phyloP scores from a whole-genome alignment of 768 basidiomycete species.

The Mycena galopus region DNA sequence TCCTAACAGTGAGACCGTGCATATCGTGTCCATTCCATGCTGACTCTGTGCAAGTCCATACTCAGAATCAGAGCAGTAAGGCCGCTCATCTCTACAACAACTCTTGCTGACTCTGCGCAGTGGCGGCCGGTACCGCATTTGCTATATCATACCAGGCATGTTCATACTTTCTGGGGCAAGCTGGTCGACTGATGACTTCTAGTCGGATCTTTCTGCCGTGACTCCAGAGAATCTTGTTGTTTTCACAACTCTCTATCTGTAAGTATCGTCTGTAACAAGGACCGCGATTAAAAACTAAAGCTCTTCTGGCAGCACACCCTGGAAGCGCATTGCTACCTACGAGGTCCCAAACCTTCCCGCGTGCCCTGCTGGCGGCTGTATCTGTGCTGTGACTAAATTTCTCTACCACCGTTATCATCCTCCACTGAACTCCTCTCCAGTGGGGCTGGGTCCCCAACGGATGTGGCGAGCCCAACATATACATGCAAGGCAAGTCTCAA shows the following conservation, averaged over 20 bases:
- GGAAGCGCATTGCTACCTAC: slow-evolving; percentile 58
- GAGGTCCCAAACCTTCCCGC: slow-evolving; percentile 58
- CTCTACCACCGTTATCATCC: neutral
- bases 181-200: neutral
- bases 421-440: slow-evolving; percentile 36
- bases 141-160: slow-evolving; percentile 57
- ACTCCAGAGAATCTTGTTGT: slow-evolving; percentile 59
- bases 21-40: neutral
- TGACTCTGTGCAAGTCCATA: slow-evolving; percentile 53
- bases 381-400: slow-evolving; percentile 54
- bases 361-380: slow-evolving; percentile 59
- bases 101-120: slow-evolving; percentile 29
- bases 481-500: slow-evolving; percentile 49
- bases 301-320: slow-evolving; percentile 52
- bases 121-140: slow-evolving; percentile 62
- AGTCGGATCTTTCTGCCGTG: slow-evolving; percentile 55
- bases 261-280: slow-evolving; percentile 10
- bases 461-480: slow-evolving; percentile 61
- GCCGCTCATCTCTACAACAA: neutral
- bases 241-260: slow-evolving; percentile 58
- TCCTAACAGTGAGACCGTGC: slow-evolving; percentile 48
- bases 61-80: slow-evolving; percentile 58
- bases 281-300: neutral
- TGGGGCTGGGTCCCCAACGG: slow-evolving; percentile 59
- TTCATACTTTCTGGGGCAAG: neutral